These are phyloP conservation scores for Apocynum venetum DNA, from an alignment of 257 asterid species.

Conservation along the genomic window DNA sequence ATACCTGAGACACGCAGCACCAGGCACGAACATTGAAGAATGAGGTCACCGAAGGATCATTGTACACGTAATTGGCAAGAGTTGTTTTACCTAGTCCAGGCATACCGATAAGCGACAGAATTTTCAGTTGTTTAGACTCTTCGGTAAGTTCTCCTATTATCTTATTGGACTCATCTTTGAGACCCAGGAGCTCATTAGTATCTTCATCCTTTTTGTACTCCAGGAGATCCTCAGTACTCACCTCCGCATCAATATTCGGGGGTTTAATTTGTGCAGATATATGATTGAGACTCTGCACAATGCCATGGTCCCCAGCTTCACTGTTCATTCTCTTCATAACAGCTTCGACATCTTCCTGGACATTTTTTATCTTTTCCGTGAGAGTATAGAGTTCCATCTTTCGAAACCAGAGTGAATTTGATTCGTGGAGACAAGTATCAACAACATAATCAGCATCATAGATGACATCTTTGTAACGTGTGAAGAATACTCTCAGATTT, in stretches of 20 bases:
- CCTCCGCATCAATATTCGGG: too few relatives aligned
- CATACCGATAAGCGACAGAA: slow-evolving; percentile 17
- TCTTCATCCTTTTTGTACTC: not conserved
- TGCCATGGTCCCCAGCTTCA: too few relatives aligned
- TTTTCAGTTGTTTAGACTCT: not conserved
- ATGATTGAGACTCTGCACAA: too few relatives aligned
- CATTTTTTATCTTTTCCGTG: too few relatives aligned
- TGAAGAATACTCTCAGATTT: too few relatives aligned
- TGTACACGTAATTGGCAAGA: not conserved
- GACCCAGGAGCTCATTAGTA: not conserved
- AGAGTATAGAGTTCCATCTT: too few relatives aligned
- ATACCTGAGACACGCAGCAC: not conserved
- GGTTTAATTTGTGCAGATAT: too few relatives aligned
- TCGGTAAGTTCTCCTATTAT: not conserved
- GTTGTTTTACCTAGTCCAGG: not conserved
- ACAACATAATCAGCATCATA: not conserved
- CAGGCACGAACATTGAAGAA: not conserved
- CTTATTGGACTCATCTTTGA: not conserved
- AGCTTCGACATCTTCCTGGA: too few relatives aligned
- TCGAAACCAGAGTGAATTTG: not conserved
- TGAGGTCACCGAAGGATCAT: not conserved
- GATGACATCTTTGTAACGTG: too few relatives aligned
- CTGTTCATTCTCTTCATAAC: too few relatives aligned
- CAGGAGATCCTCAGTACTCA: too few relatives aligned
- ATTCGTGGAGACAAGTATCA: not conserved